phyloP scores from a whole-genome alignment of 23 red algal species.

The Gracilaria gracilis region DNA sequence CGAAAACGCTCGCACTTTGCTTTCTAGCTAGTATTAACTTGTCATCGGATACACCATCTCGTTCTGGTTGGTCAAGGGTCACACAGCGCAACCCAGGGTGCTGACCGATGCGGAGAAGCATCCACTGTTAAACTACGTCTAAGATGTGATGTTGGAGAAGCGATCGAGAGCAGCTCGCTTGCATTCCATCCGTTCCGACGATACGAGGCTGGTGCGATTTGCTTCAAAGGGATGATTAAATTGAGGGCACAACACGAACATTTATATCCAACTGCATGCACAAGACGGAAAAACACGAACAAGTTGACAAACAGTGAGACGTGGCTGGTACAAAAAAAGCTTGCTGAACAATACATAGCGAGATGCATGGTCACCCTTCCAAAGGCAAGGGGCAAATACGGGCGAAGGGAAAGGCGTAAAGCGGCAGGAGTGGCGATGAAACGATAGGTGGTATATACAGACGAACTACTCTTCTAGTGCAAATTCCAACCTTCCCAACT shows the following conservation, averaged over 20 bases:
- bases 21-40: no score
- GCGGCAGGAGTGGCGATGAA: not conserved
- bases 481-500: slow-evolving; percentile 18
- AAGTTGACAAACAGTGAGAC: slow-evolving; percentile 15
- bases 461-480: not conserved
- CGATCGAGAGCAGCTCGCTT: not conserved
- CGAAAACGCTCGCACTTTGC: no score
- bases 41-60: no score
- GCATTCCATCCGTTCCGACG: no score
- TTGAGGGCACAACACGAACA: not conserved
- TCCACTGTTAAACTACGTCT: not conserved
- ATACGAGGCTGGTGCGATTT: no score
- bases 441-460: not conserved
- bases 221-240: no score
- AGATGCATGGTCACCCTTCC: no score
- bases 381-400: not conserved
- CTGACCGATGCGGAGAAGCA: no score
- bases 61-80: no score
- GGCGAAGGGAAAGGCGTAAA: not conserved
- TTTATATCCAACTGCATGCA: slow-evolving; percentile 5
- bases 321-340: not conserved
- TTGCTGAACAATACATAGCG: slow-evolving; percentile 4
- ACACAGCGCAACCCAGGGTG: no score
- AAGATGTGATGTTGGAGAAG: not conserved
- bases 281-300: slow-evolving; percentile 9